Evolutionary conservation across 2,329 filamentous ascomycete species (phyloP).

Genomic region (Xylariomycetidae sp.): DNA sequence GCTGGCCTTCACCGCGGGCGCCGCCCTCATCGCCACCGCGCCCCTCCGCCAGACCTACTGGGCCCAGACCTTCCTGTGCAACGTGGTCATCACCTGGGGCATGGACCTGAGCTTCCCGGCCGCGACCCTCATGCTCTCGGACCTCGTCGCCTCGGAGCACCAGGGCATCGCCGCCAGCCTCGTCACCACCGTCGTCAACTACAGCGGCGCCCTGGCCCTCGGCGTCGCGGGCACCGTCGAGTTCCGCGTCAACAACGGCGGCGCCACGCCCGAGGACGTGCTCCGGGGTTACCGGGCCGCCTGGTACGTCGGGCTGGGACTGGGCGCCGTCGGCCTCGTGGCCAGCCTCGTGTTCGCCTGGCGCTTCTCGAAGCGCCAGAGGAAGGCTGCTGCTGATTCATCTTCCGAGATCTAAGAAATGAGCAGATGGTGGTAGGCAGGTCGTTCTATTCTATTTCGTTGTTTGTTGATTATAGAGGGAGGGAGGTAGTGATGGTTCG

Average conservation of each 20-base stretch:
- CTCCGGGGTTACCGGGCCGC: conserved; percentile 23
- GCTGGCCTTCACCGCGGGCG: conserved; percentile 25
- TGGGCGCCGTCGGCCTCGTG: conserved; percentile 20
- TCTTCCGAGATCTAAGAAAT: too few relatives aligned
- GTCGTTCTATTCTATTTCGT: background rate
- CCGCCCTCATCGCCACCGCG: conserved; percentile 28
- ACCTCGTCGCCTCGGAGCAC: conserved; percentile 30
- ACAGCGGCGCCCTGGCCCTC: conserved; percentile 50
- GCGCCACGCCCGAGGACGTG: conserved; percentile 13
- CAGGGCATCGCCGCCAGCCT: conserved; percentile 37
- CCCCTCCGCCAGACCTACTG: conserved; percentile 49
- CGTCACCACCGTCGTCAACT: conserved; percentile 54
- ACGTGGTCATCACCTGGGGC: conserved; percentile 44
- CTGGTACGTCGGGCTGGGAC: conserved; percentile 22
- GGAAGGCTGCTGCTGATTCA: background rate
- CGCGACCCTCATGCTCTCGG: conserved; percentile 45
- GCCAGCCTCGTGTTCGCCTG: conserved; percentile 19
- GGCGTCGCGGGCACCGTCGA: conserved; percentile 48
- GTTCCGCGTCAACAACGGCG: conserved; percentile 13
- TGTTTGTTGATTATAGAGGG: background rate
- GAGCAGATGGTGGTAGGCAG: background rate
- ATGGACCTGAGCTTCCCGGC: conserved; percentile 56
- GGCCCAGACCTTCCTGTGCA: conserved; percentile 46
- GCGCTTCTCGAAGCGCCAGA: conserved; percentile 17
- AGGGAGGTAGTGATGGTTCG: background rate